These are phyloP conservation scores for Forsythia viridissima DNA, from an alignment of 257 asterid species.

Conservation along the genomic window DNA sequence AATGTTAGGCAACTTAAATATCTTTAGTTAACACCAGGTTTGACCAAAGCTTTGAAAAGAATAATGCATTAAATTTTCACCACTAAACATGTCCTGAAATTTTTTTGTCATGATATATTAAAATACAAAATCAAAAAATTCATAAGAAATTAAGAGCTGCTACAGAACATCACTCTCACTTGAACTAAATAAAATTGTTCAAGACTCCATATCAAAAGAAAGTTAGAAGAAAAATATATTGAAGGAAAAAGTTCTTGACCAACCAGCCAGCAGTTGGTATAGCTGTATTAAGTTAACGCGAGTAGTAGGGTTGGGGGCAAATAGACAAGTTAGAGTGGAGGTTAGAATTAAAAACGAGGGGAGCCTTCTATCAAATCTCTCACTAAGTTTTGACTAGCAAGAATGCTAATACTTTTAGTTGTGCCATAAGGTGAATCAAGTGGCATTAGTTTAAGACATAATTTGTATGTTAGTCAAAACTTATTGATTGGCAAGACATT, in stretches of 20 bases:
- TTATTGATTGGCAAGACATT: not conserved
- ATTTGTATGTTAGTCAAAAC: not conserved
- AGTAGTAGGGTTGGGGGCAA: not conserved
- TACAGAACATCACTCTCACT: not conserved
- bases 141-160: not conserved
- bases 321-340: not conserved
- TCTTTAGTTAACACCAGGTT: not conserved
- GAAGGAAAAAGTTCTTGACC: not conserved
- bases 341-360: not conserved
- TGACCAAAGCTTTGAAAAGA: not conserved
- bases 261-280: not conserved
- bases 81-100: not conserved
- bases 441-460: not conserved
- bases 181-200: not conserved
- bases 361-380: not conserved
- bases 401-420: not conserved
- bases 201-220: not conserved
- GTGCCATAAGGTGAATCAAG: not conserved
- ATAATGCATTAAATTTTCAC: not conserved
- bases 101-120: not conserved
- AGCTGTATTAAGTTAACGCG: not conserved
- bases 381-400: not conserved
- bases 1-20: not conserved
- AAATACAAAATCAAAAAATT: not conserved
- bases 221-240: not conserved